Evolutionary conservation across 192 early-diverging fungal species (phyloP).

Genomic region (Globomyces pollinis-pini): DNA sequence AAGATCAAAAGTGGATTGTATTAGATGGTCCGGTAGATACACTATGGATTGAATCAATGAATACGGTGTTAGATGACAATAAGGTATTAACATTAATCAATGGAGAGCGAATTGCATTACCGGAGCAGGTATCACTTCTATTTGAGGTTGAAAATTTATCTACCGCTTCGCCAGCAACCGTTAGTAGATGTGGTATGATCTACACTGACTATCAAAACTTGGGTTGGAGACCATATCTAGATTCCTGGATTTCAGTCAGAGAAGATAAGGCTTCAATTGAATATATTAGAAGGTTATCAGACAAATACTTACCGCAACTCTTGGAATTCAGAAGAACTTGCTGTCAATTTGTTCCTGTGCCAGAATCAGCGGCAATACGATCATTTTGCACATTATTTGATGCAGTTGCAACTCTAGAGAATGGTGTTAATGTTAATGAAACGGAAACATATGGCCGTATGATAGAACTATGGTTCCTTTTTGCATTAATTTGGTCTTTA

Average conservation of each 20-base stretch:
- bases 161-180: constrained; percentile 52
- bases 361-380: constrained; percentile 37
- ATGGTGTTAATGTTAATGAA: constrained; percentile 43
- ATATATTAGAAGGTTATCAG: constrained; percentile 26
- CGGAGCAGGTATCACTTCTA: constrained; percentile 47
- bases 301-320: constrained; percentile 40
- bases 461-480: constrained; percentile 53
- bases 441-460: constrained; percentile 37
- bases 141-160: constrained; percentile 57
- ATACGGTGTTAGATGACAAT: constrained; percentile 56
- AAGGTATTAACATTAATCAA: constrained; percentile 55
- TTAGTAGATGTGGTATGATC: constrained; percentile 51
- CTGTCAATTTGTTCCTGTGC: constrained; percentile 42
- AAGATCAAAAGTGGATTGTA: constrained; percentile 57
- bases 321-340: constrained; percentile 43
- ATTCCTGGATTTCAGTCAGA: constrained; percentile 37
- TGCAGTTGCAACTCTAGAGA: constrained; percentile 37
- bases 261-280: constrained; percentile 36
- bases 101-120: constrained; percentile 51
- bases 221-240: constrained; percentile 45
- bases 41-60: constrained; percentile 59
- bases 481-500: constrained; percentile 48
- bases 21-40: constrained; percentile 57
- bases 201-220: constrained; percentile 50
- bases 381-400: constrained; percentile 46